Conservation (phyloP, 176 grass and related monocot species). For the Cymbopogon citratus region DNA sequence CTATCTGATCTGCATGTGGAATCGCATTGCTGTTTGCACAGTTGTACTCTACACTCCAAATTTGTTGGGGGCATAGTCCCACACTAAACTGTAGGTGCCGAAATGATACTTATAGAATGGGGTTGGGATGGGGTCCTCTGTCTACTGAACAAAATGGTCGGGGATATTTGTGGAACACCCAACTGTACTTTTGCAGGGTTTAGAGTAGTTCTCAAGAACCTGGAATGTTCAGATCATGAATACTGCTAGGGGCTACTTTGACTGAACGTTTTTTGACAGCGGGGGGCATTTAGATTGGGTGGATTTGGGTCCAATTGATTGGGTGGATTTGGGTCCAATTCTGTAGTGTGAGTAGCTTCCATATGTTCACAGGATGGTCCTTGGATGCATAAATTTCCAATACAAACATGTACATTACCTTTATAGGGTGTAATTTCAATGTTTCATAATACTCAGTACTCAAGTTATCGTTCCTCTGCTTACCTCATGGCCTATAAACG, state of each 20-base stretch:
- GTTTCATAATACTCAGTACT: neutral
- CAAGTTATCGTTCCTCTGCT: neutral
- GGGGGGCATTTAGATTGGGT: too few species aligned
- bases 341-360: neutral
- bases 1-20: neutral
- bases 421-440: neutral
- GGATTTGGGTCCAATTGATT: neutral
- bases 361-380: neutral
- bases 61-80: neutral
- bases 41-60: neutral
- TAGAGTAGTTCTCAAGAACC: neutral
- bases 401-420: neutral
- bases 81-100: neutral
- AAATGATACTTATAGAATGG: neutral
- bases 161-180: neutral
- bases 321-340: neutral
- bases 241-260: neutral
- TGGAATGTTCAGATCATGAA: neutral
- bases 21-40: neutral
- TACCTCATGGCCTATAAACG: neutral
- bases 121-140: neutral
- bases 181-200: neutral
- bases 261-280: neutral
- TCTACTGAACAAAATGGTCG: neutral
- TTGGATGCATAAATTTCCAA: neutral